Percentiles rank a stretch among this genome's conserved stretches.
These are phyloP conservation scores for Chernovozyma aurita DNA, from an alignment of 1,139 yeast species.

Conservation along the genomic window DNA sequence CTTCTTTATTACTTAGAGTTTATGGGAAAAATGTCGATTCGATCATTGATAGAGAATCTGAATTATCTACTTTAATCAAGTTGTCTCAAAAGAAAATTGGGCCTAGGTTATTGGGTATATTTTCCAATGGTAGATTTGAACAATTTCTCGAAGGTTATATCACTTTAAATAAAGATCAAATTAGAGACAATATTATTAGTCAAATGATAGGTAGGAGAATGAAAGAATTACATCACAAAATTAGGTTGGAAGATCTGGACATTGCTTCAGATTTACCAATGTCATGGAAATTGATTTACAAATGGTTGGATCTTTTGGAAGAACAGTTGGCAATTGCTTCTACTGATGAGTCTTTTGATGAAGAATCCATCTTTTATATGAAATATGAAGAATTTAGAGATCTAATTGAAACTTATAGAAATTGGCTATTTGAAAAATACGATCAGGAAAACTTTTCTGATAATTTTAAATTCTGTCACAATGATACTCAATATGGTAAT, in stretches of 20 bases:
- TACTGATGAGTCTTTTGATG: slow-evolving; percentile 19
- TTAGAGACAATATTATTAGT: slow-evolving; percentile 71
- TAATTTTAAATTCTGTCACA: slow-evolving; percentile 78
- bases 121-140: slow-evolving; percentile 87
- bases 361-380: slow-evolving; percentile 41
- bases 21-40: slow-evolving; percentile 90
- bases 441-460: slow-evolving; percentile 39
- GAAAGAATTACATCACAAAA: slow-evolving; percentile 87
- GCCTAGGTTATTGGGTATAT: slow-evolving; percentile 83
- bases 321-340: slow-evolving; percentile 16
- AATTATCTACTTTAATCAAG: slow-evolving; percentile 67
- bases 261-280: slow-evolving; percentile 49
- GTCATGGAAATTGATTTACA: slow-evolving; percentile 64
- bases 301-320: slow-evolving; percentile 66
- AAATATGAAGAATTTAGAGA: slow-evolving; percentile 47
- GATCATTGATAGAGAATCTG: slow-evolving; percentile 81
- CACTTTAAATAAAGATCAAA: slow-evolving; percentile 67
- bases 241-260: slow-evolving; percentile 47
- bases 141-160: slow-evolving; percentile 79
- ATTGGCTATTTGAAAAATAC: slow-evolving; percentile 60
- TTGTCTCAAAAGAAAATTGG: slow-evolving; percentile 79
- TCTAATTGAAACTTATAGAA: slow-evolving; percentile 46
- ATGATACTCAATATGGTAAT: slow-evolving; percentile 95
- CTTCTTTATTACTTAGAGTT: slow-evolving; percentile 61
- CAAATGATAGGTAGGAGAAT: slow-evolving; percentile 91